Evolutionary conservation across 495 filamentous ascomycete species (phyloP).

Genomic region (Trypethelium eluteriae): DNA sequence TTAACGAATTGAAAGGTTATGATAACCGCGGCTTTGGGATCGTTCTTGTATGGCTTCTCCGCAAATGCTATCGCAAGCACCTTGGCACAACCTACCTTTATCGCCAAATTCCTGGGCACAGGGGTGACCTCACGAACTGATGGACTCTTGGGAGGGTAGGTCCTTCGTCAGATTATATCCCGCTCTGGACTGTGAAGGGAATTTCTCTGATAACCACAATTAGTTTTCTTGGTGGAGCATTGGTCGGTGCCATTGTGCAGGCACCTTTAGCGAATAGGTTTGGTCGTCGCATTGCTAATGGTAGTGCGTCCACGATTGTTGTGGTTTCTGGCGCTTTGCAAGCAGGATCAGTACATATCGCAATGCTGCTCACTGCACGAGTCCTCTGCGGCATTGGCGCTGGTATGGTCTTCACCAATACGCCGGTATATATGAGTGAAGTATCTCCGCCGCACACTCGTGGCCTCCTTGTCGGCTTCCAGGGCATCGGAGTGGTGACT

Average conservation of each 20-base stretch:
- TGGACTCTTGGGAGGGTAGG: conserved; percentile 13
- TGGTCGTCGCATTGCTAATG: conserved; percentile 21
- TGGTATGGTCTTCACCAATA: conserved; percentile 29
- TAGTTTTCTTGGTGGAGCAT: conserved; percentile 15
- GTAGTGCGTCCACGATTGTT: conserved; percentile 19
- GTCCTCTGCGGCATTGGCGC: conserved; percentile 26
- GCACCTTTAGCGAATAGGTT: conserved; percentile 11
- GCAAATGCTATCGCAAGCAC: conserved; percentile 17
- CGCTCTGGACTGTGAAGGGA: no score
- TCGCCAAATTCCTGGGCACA: conserved; percentile 10
- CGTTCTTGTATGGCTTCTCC: conserved; percentile 12
- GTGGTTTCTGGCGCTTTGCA: conserved; percentile 21
- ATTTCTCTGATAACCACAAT: no score
- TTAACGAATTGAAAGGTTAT: conserved; percentile 5
- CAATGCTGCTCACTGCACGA: conserved; percentile 25
- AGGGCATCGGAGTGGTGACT: not conserved
- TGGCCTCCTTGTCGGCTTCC: conserved; percentile 23
- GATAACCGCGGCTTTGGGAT: conserved; percentile 12
- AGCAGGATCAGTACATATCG: conserved; percentile 22
- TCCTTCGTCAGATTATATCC: not conserved
- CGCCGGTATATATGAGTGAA: conserved; percentile 32
- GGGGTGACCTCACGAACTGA: conserved; percentile 8
- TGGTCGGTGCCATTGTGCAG: conserved; percentile 10
- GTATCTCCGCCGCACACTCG: conserved; percentile 28
- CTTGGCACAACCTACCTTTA: conserved; percentile 11